phyloP scores from a whole-genome alignment of 2,329 filamentous ascomycete species.

The Pyrenochaeta sp. region DNA sequence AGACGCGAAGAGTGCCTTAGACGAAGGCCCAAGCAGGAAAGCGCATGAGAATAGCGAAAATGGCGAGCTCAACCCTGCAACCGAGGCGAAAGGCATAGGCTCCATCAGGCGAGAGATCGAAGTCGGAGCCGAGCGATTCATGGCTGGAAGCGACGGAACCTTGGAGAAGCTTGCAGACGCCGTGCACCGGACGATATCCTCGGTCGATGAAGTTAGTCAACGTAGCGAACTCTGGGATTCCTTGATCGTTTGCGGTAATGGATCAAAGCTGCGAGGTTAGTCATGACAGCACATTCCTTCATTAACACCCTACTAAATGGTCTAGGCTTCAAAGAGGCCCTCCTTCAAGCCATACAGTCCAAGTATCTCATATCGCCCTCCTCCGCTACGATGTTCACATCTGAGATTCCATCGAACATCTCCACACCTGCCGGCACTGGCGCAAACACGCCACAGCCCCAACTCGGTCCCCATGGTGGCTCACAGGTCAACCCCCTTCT shows the following conservation, averaged over 20 bases:
- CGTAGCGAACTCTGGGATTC: conserved; percentile 91
- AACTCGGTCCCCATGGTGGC: conserved; percentile 56
- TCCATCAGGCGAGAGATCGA: conserved; percentile 70
- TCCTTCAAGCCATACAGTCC: conserved; percentile 78
- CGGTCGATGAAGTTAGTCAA: conserved; percentile 84
- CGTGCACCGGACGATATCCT: conserved; percentile 83
- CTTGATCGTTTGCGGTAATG: conserved; percentile 90
- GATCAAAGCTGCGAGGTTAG: conserved; percentile 69
- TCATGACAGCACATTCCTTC: background rate
- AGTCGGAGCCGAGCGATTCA: conserved; percentile 77
- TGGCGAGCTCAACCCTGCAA: conserved; percentile 32
- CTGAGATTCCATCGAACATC: conserved; percentile 92
- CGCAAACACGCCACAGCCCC: conserved; percentile 82
- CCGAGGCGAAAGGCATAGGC: conserved; percentile 42
- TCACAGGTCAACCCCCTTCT: conserved; percentile 86
- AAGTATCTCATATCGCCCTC: conserved; percentile 92
- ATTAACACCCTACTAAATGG: conserved; percentile 38
- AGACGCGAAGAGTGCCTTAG: conserved; percentile 62
- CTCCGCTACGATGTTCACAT: conserved; percentile 95
- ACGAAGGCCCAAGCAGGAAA: conserved; percentile 55
- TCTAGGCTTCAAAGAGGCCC: conserved; percentile 84
- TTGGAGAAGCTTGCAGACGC: conserved; percentile 85
- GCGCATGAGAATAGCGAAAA: conserved; percentile 45
- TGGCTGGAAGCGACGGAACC: conserved; percentile 70
- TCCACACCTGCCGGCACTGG: conserved; percentile 91